Evolutionary conservation across 768 basidiomycete species (phyloP).

Genomic region (Rhizopogon vinicolor): DNA sequence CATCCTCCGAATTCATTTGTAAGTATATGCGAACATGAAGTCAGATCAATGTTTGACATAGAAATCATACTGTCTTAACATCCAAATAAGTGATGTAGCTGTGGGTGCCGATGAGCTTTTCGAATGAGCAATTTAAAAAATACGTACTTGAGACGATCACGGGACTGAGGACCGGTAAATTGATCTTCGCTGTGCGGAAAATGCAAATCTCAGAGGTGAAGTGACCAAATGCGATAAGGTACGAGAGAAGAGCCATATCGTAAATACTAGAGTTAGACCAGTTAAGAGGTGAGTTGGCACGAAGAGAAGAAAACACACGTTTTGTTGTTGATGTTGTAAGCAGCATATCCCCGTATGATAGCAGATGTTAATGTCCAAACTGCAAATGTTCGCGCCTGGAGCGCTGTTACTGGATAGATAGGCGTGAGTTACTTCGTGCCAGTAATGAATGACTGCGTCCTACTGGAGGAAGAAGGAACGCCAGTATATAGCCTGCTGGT

Average conservation of each 20-base stretch:
- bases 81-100: slow-evolving; percentile 79
- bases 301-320: slow-evolving; percentile 44
- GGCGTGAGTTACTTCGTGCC: background rate
- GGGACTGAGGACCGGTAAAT: slow-evolving; percentile 60
- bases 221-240: slow-evolving; percentile 87
- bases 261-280: slow-evolving; percentile 57
- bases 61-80: slow-evolving; percentile 77
- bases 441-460: slow-evolving; percentile 3
- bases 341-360: slow-evolving; percentile 79
- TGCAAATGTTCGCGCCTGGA: slow-evolving; percentile 88
- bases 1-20: background rate
- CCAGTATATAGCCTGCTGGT: slow-evolving; percentile 72
- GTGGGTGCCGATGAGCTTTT: slow-evolving; percentile 8
- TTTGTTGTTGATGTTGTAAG: slow-evolving; percentile 83
- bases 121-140: background rate
- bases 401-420: slow-evolving; percentile 59
- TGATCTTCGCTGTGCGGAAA: slow-evolving; percentile 69
- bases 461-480: slow-evolving; percentile 36
- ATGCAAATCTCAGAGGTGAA: slow-evolving; percentile 84
- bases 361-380: slow-evolving; percentile 89
- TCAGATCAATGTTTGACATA: slow-evolving; percentile 49
- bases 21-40: background rate
- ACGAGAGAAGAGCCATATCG: slow-evolving; percentile 83
- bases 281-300: slow-evolving; percentile 7
- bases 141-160: slow-evolving; percentile 82